Evolutionary conservation across 768 basidiomycete genomes (phyloP), one percentile per base, ranked within the genome.

Genomic region (Suillus americanus): DNA sequence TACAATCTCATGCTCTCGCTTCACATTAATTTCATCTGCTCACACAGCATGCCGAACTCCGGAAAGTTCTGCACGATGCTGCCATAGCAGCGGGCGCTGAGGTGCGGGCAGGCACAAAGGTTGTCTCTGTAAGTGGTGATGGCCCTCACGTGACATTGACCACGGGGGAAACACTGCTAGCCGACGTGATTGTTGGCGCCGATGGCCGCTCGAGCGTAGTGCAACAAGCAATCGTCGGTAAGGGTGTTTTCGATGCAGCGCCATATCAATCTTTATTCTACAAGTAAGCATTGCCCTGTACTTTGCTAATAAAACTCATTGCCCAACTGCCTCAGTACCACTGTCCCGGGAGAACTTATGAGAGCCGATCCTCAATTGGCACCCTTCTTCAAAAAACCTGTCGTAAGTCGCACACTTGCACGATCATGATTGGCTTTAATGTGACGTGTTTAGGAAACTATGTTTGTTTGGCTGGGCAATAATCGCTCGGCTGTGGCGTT

Each of bases 151-250:
- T 84, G 6, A 76, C 71, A 1, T 62, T 81, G 30, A 79, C 79
- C 28, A 77, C 72, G 41, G 86, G 85, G 20, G 77, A 81, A 60
- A 75, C 69, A 14, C 62, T 87, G 10, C 69, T 67, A 18, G 83
- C 82, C 18, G 86, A 89, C 70, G 73, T 88, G 35, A 75, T 89
- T 61, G 79, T 89, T 23, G 87, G 84, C 38, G 88, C 88, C 4
- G 88, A 89, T 71, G 88, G 89, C 7, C 77, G 76, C 50, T 71
- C 75, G 18, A 86, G 86, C 25, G 28, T 82, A 37, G 73, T 80
- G n/a, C 71, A 78, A 43, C 71, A 70, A 28, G 69, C 75, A 3
- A 71, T 84, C 2, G 62, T 77, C 14, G 75, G 72, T 1, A 68
- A 73, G 14, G 71, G 77, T 43, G 77, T 77, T 25, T 71, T 73